phyloP scores from a whole-genome alignment of 192 early-diverging fungal species.

The Lunasporangiospora selenospora region DNA sequence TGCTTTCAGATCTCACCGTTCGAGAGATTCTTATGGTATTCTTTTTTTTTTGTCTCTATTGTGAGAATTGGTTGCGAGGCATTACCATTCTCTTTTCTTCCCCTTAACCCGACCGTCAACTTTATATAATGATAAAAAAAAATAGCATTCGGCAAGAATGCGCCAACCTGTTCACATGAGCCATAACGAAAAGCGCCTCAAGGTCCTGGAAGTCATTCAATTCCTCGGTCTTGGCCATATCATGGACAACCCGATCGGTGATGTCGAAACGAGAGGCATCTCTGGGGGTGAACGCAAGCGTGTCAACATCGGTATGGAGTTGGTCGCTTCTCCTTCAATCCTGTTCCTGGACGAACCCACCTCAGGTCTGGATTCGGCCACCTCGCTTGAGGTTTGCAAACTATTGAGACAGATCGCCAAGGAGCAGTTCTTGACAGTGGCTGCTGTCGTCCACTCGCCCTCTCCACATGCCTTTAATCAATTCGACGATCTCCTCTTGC shows the following conservation, averaged over 20 bases:
- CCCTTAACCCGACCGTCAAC: too few relatives aligned
- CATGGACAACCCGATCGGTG: conserved; percentile 58
- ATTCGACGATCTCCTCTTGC: conserved; percentile 73
- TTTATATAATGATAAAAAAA: too few relatives aligned
- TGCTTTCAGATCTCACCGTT: conserved; percentile 70
- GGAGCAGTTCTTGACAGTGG: conserved; percentile 65
- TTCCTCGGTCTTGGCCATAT: conserved; percentile 64
- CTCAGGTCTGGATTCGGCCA: conserved; percentile 71
- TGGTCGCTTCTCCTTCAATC: conserved; percentile 60
- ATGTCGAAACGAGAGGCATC: conserved; percentile 70
- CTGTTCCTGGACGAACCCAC: conserved; percentile 77
- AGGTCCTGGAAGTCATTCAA: conserved; percentile 61
- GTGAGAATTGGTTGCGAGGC: too few relatives aligned
- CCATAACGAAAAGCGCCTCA: conserved; percentile 54
- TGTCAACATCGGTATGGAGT: conserved; percentile 82
- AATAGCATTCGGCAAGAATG: conserved; percentile 69
- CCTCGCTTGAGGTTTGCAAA: conserved; percentile 67
- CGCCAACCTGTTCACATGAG: conserved; percentile 56
- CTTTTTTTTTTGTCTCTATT: not conserved
- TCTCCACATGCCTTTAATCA: conserved; percentile 66
- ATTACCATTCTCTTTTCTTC: too few relatives aligned
- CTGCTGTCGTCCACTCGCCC: conserved; percentile 74
- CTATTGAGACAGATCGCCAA: conserved; percentile 66
- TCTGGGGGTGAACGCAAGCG: conserved; percentile 78
- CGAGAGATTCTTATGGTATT: conserved; percentile 62